Evolutionary conservation across 805 yeast genomes (phyloP).

Genomic region (Saccharomycopsis oosterbeekiorum): DNA sequence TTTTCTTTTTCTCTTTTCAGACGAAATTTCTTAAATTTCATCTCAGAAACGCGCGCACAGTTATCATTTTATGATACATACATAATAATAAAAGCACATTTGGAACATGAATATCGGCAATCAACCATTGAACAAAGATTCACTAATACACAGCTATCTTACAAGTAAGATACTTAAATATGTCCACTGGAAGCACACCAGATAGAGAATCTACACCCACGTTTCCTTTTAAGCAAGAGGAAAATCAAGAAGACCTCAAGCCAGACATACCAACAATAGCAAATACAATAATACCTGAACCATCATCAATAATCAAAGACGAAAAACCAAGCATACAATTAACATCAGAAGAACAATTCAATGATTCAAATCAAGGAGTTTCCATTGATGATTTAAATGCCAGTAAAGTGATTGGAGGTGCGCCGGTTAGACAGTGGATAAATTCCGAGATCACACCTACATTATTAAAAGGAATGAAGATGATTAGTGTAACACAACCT

Average conservation of each 20-base stretch:
- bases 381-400: constrained; percentile 21
- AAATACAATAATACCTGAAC: background rate
- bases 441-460: constrained; percentile 55
- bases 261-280: background rate
- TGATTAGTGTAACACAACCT: constrained; percentile 42
- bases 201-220: too few relatives aligned
- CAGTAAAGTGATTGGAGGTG: constrained; percentile 56
- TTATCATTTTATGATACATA: too few relatives aligned
- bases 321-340: background rate
- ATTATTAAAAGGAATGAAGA: constrained; percentile 52
- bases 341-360: constrained; percentile 25
- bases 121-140: too few relatives aligned
- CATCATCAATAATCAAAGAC: background rate
- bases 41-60: background rate
- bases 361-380: constrained; percentile 43
- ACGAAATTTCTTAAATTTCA: background rate
- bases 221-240: background rate
- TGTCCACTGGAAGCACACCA: too few relatives aligned
- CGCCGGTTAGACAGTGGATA: constrained; percentile 59
- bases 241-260: too few relatives aligned
- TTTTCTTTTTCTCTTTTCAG: background rate
- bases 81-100: too few relatives aligned
- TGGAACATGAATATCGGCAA: too few relatives aligned
- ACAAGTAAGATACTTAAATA: too few relatives aligned
- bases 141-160: too few relatives aligned